Percentiles rank a stretch among this genome's conserved stretches.
Conservation (phyloP, 2,329 filamentous ascomycete genomes). For the Hymenoscyphus fraxineus region DNA sequence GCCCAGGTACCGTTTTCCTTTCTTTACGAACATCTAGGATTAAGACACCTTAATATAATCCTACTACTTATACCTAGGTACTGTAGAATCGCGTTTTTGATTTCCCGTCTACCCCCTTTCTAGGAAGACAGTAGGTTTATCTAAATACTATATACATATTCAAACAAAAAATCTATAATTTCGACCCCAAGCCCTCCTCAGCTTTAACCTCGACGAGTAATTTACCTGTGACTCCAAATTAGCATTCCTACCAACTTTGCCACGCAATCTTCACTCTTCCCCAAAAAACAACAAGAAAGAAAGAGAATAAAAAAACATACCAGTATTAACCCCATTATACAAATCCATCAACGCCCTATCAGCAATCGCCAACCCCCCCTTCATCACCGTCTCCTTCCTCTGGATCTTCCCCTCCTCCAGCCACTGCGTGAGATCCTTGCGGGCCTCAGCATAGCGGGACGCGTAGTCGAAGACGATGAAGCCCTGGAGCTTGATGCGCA, state of each 20-base stretch:
- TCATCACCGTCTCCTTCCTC: slow-evolving; percentile 66
- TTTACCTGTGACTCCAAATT: slow-evolving; percentile 37
- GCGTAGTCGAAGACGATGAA: slow-evolving; percentile 71
- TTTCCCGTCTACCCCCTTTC: too few species aligned
- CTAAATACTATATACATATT: too few species aligned
- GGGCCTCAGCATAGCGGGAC: slow-evolving; percentile 53
- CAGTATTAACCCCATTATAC: slow-evolving; percentile 67
- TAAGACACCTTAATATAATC: too few species aligned
- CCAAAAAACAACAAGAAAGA: too few species aligned
- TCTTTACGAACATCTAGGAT: too few species aligned
- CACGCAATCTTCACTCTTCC: too few species aligned
- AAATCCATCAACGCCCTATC: slow-evolving; percentile 61
- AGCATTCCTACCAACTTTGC: background rate
- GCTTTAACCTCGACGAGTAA: slow-evolving; percentile 53
- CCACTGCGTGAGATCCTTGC: slow-evolving; percentile 62
- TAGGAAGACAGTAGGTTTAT: too few species aligned
- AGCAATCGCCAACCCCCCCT: slow-evolving; percentile 62
- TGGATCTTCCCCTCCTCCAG: slow-evolving; percentile 68
- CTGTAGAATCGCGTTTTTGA: too few species aligned
- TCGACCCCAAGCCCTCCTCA: slow-evolving; percentile 17
- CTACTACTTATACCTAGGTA: too few species aligned
- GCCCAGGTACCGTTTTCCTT: too few species aligned
- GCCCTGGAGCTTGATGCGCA: slow-evolving; percentile 59
- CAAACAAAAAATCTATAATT: slow-evolving; percentile 10
- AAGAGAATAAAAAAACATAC: slow-evolving; percentile 37